Percentiles rank a stretch among this genome's conserved stretches.
These are phyloP conservation scores for Russula dissimulans DNA, from an alignment of 768 basidiomycete species.

Conservation along the genomic window DNA sequence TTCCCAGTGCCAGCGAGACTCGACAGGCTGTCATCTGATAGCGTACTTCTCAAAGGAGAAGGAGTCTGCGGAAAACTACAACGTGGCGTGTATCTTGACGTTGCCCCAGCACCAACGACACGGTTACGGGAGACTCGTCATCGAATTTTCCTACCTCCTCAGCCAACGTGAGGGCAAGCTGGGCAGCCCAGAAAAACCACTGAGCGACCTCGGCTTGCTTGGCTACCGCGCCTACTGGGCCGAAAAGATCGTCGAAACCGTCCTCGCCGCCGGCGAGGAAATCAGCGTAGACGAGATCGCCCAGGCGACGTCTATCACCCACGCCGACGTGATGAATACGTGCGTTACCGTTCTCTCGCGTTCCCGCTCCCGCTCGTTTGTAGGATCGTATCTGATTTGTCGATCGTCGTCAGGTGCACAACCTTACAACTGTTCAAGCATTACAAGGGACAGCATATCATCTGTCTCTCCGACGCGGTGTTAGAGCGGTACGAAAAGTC, in stretches of 20 bases:
- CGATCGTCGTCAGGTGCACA: constrained; percentile 55
- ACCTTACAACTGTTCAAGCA: constrained; percentile 93
- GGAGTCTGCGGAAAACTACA: constrained; percentile 95
- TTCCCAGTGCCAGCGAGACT: constrained; percentile 69
- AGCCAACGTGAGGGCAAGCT: constrained; percentile 94
- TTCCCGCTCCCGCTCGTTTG: neutral
- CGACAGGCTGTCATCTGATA: constrained; percentile 84
- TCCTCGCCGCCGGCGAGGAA: constrained; percentile 60
- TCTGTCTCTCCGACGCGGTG: constrained; percentile 84
- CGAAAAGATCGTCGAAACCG: constrained; percentile 87
- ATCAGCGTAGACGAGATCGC: constrained; percentile 96
- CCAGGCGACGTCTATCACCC: constrained; percentile 88
- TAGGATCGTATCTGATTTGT: neutral
- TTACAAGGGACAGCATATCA: constrained; percentile 90
- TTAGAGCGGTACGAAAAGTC: constrained; percentile 86
- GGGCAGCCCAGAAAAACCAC: constrained; percentile 95
- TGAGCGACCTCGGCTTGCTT: constrained; percentile 87
- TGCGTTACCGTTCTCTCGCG: constrained; percentile 35
- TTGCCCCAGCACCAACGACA: constrained; percentile 96
- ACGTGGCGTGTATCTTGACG: constrained; percentile 98
- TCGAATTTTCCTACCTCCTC: constrained; percentile 97
- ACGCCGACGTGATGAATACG: constrained; percentile 98
- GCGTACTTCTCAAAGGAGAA: constrained; percentile 99
- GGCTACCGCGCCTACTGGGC: constrained; percentile 96
- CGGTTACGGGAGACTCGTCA: constrained; percentile 90